Evolutionary conservation across 331 rosid genomes (phyloP).

Genomic region (Dryas integrifolia): DNA sequence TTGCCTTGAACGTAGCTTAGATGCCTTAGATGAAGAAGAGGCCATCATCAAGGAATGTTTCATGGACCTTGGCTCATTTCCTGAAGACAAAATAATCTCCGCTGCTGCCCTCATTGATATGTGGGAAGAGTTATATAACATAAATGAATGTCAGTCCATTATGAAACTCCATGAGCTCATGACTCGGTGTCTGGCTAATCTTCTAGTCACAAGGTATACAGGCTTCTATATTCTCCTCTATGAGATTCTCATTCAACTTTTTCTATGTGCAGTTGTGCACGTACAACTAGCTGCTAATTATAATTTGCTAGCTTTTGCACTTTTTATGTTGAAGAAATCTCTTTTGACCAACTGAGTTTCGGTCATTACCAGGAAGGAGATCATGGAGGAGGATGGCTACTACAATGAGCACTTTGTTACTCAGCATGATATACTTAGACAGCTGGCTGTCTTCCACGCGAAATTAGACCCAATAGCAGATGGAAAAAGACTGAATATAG

Average conservation of each 20-base stretch:
- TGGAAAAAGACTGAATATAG: conserved; percentile 39
- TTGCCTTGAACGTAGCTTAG: conserved; percentile 35
- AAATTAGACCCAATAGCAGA: conserved; percentile 23
- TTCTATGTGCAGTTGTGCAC: no score
- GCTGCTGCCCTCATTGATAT: conserved; percentile 54
- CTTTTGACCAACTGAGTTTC: neutral
- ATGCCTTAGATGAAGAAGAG: conserved; percentile 8
- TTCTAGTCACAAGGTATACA: conserved; percentile 41
- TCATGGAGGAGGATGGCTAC: conserved; percentile 23
- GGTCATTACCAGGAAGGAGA: conserved; percentile 24
- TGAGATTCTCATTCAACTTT: conserved; percentile 17
- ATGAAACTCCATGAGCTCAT: conserved; percentile 29
- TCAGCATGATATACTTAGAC: conserved; percentile 45
- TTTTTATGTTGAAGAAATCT: neutral
- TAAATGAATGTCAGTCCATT: conserved; percentile 33
- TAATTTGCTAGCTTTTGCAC: no score
- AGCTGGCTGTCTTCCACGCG: conserved; percentile 40
- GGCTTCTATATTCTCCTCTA: neutral
- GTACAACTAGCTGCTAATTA: conserved; percentile 15
- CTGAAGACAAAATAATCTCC: conserved; percentile 47
- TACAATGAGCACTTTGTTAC: conserved; percentile 31
- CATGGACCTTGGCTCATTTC: conserved; percentile 51
- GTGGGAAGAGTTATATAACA: conserved; percentile 41
- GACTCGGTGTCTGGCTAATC: conserved; percentile 35
- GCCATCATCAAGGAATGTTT: conserved; percentile 40